A percentile compares a stretch with the other conserved stretches of the same genome.
These are phyloP conservation scores for Brachypodium distachyon DNA, from an alignment of 202 grass and related monocot genomes.

Conservation along the genomic window DNA sequence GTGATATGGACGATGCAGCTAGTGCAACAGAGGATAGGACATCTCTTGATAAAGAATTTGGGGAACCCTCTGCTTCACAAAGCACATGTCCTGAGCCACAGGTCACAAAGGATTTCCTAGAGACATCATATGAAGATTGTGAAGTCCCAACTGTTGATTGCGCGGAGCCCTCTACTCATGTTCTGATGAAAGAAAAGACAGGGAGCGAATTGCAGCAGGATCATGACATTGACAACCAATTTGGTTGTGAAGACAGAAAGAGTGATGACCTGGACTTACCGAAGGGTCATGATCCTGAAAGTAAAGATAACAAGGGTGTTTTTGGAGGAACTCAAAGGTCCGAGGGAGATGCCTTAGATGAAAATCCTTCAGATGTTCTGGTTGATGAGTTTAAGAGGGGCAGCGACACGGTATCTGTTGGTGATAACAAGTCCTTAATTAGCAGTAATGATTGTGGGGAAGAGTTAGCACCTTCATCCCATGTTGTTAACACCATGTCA, in stretches of 20 bases:
- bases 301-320: neutral
- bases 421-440: neutral
- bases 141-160: slow-evolving; percentile 25
- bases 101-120: neutral
- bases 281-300: slow-evolving; percentile 16
- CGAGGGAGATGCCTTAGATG: slow-evolving; percentile 10
- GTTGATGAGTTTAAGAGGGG: slow-evolving; percentile 3
- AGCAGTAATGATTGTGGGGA: neutral
- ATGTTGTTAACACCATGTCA: neutral
- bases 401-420: neutral
- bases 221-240: slow-evolving; percentile 3
- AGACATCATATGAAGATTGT: slow-evolving; percentile 11
- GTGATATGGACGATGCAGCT: neutral
- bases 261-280: neutral
- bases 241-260: neutral
- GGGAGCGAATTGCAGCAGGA: slow-evolving; percentile 8
- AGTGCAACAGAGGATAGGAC: neutral
- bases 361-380: neutral
- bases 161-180: neutral
- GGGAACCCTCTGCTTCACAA: slow-evolving; percentile 19
- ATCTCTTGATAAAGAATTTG: slow-evolving; percentile 8
- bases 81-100: slow-evolving; percentile 13
- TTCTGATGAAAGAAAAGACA: neutral
- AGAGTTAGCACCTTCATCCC: slow-evolving; percentile 9
- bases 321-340: slow-evolving; percentile 2